phyloP scores from a whole-genome alignment of 192 early-diverging fungal species.

The Geosiphon pyriformis region DNA sequence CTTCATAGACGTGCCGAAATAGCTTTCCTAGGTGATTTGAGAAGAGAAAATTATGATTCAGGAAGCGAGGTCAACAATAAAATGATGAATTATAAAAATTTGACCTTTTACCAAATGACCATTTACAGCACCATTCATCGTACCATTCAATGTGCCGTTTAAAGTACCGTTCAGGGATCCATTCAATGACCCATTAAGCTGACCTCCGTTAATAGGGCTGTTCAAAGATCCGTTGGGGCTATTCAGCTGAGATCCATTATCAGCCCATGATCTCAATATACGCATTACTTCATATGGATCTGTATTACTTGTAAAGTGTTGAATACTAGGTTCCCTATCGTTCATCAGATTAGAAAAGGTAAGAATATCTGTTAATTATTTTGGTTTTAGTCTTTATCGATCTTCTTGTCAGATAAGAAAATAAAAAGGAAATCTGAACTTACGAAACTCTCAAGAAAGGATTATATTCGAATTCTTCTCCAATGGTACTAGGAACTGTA shows the following conservation, averaged over 20 bases:
- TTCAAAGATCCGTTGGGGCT: no score
- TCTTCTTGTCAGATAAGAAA: background rate
- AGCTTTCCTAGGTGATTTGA: no score
- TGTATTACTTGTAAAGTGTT: slow-evolving; percentile 45
- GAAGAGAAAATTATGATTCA: no score
- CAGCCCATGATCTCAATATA: slow-evolving; percentile 64
- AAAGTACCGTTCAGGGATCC: background rate
- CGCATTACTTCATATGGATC: slow-evolving; percentile 75
- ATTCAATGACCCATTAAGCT: background rate
- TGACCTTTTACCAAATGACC: no score
- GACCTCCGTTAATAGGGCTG: background rate
- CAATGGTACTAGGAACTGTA: slow-evolving; percentile 82
- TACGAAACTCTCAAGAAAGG: slow-evolving; percentile 80
- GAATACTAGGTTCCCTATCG: slow-evolving; percentile 49
- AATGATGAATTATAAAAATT: no score
- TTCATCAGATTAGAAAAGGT: background rate
- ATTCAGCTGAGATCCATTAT: no score
- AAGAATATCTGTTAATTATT: no score
- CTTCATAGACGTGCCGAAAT: no score
- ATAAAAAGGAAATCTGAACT: slow-evolving; percentile 10
- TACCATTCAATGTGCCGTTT: background rate
- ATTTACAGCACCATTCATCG: background rate
- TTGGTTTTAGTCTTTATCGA: no score
- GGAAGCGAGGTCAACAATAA: no score
- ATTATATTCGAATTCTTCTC: slow-evolving; percentile 77